Evolutionary conservation across 257 asterid genomes (phyloP).

Genomic region (Penstemon barbatus): DNA sequence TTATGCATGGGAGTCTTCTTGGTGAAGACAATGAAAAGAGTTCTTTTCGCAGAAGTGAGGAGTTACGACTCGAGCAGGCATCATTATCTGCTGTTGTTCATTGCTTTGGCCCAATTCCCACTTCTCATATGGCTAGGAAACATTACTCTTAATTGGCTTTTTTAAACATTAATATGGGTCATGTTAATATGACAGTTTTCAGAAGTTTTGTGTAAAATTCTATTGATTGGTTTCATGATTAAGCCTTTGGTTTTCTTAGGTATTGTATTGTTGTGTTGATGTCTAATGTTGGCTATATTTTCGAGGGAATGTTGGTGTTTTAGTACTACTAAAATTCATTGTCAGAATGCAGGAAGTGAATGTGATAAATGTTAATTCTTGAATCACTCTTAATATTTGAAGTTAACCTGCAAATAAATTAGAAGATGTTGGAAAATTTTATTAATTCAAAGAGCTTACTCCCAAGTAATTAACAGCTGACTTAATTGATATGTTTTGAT

Average conservation of each 20-base stretch:
- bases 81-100: constrained; percentile 52
- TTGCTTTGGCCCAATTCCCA: constrained; percentile 57
- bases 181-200: constrained; percentile 16
- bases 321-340: no score
- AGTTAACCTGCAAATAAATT: no score
- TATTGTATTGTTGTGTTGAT: neutral
- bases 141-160: constrained; percentile 52
- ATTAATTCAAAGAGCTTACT: no score
- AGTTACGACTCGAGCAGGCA: constrained; percentile 54
- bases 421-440: no score
- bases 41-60: constrained; percentile 53
- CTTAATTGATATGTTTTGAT: no score
- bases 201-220: constrained; percentile 16
- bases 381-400: no score
- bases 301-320: neutral
- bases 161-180: constrained; percentile 18
- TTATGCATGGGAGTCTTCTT: constrained; percentile 54
- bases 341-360: neutral
- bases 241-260: neutral
- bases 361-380: no score
- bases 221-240: constrained; percentile 19
- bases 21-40: constrained; percentile 60
- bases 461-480: no score
- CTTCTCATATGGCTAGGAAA: constrained; percentile 57
- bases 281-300: neutral